phyloP scores from a whole-genome alignment of 148 eudicot species.

The Persicaria tinctoria region DNA sequence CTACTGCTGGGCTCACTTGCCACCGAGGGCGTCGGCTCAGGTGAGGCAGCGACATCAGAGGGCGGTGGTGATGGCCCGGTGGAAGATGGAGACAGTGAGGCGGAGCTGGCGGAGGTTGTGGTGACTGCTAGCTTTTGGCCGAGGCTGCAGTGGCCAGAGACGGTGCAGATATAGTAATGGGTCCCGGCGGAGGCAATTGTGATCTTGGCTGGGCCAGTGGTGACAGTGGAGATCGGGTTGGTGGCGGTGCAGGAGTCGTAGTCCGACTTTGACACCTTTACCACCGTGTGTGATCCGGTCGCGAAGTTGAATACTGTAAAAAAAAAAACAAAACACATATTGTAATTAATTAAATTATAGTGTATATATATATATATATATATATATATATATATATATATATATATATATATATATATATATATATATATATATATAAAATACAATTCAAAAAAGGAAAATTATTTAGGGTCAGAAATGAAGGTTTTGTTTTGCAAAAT shows the following conservation, averaged over 20 bases:
- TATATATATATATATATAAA: too few relatives aligned
- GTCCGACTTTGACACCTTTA: conserved; percentile 6
- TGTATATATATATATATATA: too few relatives aligned
- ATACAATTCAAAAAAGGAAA: too few relatives aligned
- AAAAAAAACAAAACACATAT: too few relatives aligned
- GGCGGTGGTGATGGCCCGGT: neutral
- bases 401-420: too few relatives aligned
- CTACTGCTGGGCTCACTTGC: neutral
- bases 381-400: too few relatives aligned
- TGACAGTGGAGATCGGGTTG: neutral
- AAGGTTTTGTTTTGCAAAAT: too few relatives aligned
- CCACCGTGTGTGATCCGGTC: neutral
- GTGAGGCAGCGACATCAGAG: neutral
- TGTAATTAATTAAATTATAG: too few relatives aligned
- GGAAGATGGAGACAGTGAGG: neutral
- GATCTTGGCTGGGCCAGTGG: neutral
- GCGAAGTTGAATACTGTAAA: neutral
- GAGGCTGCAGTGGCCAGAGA: conserved; percentile 1
- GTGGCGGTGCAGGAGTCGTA: neutral
- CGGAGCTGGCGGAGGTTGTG: neutral
- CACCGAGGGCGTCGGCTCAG: too few relatives aligned
- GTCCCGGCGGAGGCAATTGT: neutral
- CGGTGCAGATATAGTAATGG: conserved; percentile 10
- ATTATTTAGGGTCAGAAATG: too few relatives aligned
- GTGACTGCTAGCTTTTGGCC: conserved; percentile 4